Base-by-base conservation (phyloP, 1,284 basidiomycete species). In the Austroboletus novae-zelandiae region DNA sequence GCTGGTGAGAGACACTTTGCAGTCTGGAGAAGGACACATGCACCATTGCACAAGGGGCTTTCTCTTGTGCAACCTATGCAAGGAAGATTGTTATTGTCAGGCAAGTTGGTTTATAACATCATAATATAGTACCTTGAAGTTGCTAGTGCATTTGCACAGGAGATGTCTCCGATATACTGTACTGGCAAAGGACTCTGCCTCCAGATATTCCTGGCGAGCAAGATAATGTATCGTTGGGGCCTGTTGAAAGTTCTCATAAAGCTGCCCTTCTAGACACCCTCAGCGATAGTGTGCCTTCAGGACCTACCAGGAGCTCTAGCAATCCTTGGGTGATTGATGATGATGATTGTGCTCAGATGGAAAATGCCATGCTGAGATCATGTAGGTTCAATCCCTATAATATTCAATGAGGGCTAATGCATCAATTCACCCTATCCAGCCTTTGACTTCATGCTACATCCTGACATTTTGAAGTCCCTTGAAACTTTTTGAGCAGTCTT, bases 401-500 rank as follows among this genome's bases (percentile, higher is more conserved):
- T n/a, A n/a, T n/a, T n/a, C n/a, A n/a, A n/a, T n/a, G n/a, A n/a
- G n/a, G n/a, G n/a, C n/a, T n/a, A n/a, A n/a, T n/a, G n/a, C n/a
- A n/a, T n/a, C n/a, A n/a, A n/a, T n/a, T n/a, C n/a, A n/a, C n/a
- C n/a, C n/a, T n/a, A n/a, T n/a, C n/a, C n/a, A n/a, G n/a, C n/a
- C n/a, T n/a, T n/a, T n/a, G n/a, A n/a, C n/a, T n/a, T n/a, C n/a
- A n/a, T n/a, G n/a, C n/a, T n/a, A n/a, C n/a, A n/a, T n/a, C n/a
- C n/a, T n/a, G n/a, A n/a, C n/a, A n/a, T n/a, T n/a, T n/a, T n/a
- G 3, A 40, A 49, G 35, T 39, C 34, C 15, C 48, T 49, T 9
- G 18, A 49, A 40, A 25, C 2, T 5, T 49, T 31, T 40, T 15
- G 18, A 1, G 42, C 29, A 5, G 42, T 49, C 27, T 49, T 49